Base-by-base conservation (phyloP, 2,329 filamentous ascomycete genomes). In the Trichoderma atrobrunneum region DNA sequence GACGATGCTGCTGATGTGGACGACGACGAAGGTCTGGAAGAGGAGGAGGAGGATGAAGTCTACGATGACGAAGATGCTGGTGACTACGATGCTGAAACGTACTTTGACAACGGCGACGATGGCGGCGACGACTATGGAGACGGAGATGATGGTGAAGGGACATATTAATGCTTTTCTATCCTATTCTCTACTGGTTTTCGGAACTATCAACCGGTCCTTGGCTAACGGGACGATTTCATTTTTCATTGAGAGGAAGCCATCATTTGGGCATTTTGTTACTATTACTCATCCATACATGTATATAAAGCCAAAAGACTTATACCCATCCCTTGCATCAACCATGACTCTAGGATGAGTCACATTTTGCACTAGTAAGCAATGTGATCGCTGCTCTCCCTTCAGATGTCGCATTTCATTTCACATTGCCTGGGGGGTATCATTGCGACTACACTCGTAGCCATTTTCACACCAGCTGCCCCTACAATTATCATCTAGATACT, bases 11-110 rank as follows among this genome's bases (percentile, higher is more conserved):
- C 79, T 2, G 86, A 86, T 7, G 81, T 85, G 21, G 86, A 86
- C 39, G 86, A 87, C 32, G 86, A 87, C 26, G 86, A 87, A 64
- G 85, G 81, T 10, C 76, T 79, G 51, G 81, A 81, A 39, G 84
- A 85, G 67, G 84, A 85, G 66, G 84, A 84, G 21, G 84, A 86
- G 74, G 85, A 86, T 69, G 84, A 86, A 70, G 81, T 80, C 28
- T 87, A 86, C 73, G 86, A 90, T 62, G 88, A 90, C 70, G 87
- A 89, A 72, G 87, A 88, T 63, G 88, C 86, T 1, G 88, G 88
- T 8, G 88, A 90, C 73, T 90, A 90, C 77, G 86, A 90, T 59
- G 88, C 88, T 3, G 88, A 90, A 76, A 84, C 84, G 11, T 89
- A 89, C 80, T 90, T 90, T 77, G 88, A 89, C 73, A 87, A 85